Base-by-base conservation (phyloP, 805 yeast genomes). In the Wickerhamiella domercqiae region DNA sequence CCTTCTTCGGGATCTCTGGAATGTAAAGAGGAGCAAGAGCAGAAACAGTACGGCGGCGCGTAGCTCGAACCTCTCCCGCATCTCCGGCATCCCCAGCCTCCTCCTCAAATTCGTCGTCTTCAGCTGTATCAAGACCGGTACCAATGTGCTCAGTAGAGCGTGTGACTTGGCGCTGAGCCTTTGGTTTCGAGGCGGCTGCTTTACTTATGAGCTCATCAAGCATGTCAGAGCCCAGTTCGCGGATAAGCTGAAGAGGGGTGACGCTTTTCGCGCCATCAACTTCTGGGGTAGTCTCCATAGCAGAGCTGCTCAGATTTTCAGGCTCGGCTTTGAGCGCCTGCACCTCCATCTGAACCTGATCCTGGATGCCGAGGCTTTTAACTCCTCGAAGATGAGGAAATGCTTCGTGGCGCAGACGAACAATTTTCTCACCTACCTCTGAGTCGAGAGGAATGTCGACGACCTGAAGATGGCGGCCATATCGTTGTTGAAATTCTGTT, bases 401-500 rank as follows among this genome's bases (percentile, higher is more conserved):
- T 7, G 66, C 60, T 21, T 63, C 55, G 21, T 30, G 5, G 50
- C 82, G 67, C 28, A 71, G 63, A 14, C 55, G 62, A 30, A 56
- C 47, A 24, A 86, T 66, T 34, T 63, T 61, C 38, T 51, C 45
- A 5, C 73, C 86, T 4, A 71, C 60, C 7, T 62, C 70, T 30
- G 73, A 66, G 9, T 59, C 60, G 24, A 62, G 62, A 13, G 73
- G 71, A 28, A 86, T 68, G 15, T 60, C 58, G 5, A 74, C 64
- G 7, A 73, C 66, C 49, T 76, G 75, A 37, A 82, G 64, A 48
- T 76, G 76, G 13, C 78, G 78, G 38, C 62, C 68, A 54, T 87
- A 87, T 46, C 98, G 71, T 47, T 68, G 68, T 51, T 75, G 80
- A 51, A 90, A 83, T 58, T 87, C 98, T 20, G 70, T 67, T 41